Conservation (phyloP, 169 alveolate species). For the Plasmodium gallinaceum region DNA sequence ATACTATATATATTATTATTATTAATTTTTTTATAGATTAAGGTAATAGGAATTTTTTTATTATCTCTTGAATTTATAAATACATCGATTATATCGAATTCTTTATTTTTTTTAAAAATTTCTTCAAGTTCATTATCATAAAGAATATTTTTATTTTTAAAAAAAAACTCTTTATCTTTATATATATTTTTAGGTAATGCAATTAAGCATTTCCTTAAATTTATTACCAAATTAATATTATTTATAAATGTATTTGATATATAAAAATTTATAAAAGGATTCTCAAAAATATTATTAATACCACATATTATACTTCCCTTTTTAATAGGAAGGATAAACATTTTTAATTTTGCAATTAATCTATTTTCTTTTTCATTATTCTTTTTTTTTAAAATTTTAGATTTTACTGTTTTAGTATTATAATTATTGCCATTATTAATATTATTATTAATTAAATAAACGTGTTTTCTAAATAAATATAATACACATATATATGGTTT, state of each 20-base stretch:
- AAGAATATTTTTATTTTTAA: not conserved
- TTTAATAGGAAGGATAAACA: conserved; percentile 13
- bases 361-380: not conserved
- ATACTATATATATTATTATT: conserved; percentile 7
- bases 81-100: conserved; percentile 31
- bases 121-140: conserved; percentile 28
- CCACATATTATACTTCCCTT: conserved; percentile 39
- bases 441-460: not conserved
- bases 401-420: not conserved
- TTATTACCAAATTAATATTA: conserved; percentile 7
- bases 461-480: conserved; percentile 13
- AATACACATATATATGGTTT: conserved; percentile 25
- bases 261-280: conserved; percentile 1
- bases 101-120: conserved; percentile 21
- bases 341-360: conserved; percentile 10
- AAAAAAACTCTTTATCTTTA: not conserved
- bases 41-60: conserved; percentile 22
- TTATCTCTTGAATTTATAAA: conserved; percentile 16
- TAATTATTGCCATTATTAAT: not conserved
- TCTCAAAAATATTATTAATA: conserved; percentile 28
- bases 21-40: conserved; percentile 17
- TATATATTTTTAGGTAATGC: conserved; percentile 31
- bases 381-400: too few relatives aligned
- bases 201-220: conserved; percentile 18
- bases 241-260: conserved; percentile 54